A percentile compares a stretch with the other conserved stretches of the same genome.
These are phyloP conservation scores for Globisporangium nodosum DNA, from an alignment of 352 stramenopile species.

Conservation along the genomic window DNA sequence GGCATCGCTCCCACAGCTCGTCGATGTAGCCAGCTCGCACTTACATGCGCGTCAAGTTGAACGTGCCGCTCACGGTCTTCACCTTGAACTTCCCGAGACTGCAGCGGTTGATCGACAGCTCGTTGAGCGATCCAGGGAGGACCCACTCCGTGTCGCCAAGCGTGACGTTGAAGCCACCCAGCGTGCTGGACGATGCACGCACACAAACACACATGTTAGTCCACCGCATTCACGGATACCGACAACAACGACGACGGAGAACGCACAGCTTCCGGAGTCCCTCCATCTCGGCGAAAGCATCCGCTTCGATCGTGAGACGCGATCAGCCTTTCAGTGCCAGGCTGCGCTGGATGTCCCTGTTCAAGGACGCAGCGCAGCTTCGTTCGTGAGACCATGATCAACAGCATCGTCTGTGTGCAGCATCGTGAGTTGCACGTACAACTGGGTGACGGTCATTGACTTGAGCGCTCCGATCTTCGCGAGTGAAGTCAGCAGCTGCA, in stretches of 20 bases:
- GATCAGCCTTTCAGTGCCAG: neutral
- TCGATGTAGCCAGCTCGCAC: neutral
- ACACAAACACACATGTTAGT: neutral
- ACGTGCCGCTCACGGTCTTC: neutral
- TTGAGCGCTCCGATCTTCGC: neutral
- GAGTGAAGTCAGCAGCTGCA: neutral
- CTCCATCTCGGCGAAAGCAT: constrained; percentile 1
- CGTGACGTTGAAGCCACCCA: constrained; percentile 5
- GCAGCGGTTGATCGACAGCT: neutral
- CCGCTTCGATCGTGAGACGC: neutral
- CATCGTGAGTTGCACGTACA: neutral
- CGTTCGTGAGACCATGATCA: neutral
- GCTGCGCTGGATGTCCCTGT: constrained; percentile 1
- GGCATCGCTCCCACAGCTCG: neutral
- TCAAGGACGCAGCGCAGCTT: neutral
- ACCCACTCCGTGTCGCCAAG: neutral
- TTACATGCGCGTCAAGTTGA: constrained; percentile 3
- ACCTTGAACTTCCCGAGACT: constrained; percentile 1
- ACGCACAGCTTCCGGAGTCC: constrained; percentile 5
- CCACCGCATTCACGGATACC: neutral
- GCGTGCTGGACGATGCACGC: neutral
- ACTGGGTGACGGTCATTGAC: neutral
- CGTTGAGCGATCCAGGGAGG: constrained; percentile 3
- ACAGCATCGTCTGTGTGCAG: too few species aligned
- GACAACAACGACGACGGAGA: too few species aligned